phyloP scores from a whole-genome alignment of 2,329 filamentous ascomycete species.

The Ceratocystis albifundus region DNA sequence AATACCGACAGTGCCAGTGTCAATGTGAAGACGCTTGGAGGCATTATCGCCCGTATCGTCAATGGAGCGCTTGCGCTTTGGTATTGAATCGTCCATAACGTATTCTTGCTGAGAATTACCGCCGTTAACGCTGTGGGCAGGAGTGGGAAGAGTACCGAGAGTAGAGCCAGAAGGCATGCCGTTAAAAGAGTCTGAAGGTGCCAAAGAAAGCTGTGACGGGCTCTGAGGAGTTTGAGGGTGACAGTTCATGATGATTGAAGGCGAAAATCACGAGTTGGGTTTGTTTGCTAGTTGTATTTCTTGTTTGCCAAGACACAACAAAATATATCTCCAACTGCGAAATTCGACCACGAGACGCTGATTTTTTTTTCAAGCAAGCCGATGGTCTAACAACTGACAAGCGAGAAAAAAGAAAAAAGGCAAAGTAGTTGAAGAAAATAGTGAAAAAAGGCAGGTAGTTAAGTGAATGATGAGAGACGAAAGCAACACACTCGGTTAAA shows the following conservation, averaged over 20 bases:
- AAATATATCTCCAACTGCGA: background rate
- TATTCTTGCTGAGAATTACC: conserved; percentile 32
- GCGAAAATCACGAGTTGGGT: background rate
- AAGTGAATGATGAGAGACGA: background rate
- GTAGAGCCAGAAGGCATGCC: conserved; percentile 41
- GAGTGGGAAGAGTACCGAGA: conserved; percentile 45
- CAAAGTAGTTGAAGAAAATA: no score
- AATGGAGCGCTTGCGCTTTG: conserved; percentile 51
- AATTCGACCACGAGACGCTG: background rate
- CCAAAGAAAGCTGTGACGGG: conserved; percentile 50
- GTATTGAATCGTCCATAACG: conserved; percentile 38
- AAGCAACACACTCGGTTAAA: background rate
- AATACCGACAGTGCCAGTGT: conserved; percentile 45
- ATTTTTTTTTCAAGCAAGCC: background rate
- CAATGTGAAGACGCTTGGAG: conserved; percentile 51
- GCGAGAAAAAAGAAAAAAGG: no score
- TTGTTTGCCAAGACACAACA: background rate
- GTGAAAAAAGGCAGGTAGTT: no score
- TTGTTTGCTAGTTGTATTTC: background rate
- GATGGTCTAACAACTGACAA: background rate
- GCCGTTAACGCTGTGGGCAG: conserved; percentile 52
- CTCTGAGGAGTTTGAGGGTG: conserved; percentile 58
- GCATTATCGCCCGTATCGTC: conserved; percentile 46
- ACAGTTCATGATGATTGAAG: conserved; percentile 48
- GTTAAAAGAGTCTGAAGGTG: conserved; percentile 41